Conservation (phyloP, 176 grass and related monocot genomes). For the Musa beccarii region DNA sequence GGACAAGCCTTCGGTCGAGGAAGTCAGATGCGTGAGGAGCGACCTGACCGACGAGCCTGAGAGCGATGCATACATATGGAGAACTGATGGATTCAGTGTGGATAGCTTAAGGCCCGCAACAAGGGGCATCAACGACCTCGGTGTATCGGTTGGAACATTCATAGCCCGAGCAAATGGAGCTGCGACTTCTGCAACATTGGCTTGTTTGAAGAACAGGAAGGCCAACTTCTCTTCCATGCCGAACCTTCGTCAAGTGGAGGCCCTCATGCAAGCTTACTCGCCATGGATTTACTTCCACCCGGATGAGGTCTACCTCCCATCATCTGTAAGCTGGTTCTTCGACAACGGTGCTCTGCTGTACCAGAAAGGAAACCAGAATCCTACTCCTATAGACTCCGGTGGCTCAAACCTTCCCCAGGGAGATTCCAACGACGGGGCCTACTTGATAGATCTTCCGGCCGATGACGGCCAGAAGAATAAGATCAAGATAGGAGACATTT, state of each 20-base stretch:
- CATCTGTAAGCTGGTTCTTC: too few relatives aligned
- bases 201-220: too few relatives aligned
- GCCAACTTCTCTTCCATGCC: too few relatives aligned
- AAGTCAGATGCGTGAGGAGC: conserved; percentile 40
- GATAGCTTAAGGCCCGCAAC: too few relatives aligned
- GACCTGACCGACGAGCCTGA: conserved; percentile 59
- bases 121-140: too few relatives aligned
- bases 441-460: conserved; percentile 71
- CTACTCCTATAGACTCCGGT: conserved; percentile 38
- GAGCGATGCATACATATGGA: conserved; percentile 37
- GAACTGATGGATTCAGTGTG: conserved; percentile 6
- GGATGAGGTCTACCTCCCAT: too few relatives aligned
- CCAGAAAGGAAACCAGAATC: conserved; percentile 39
- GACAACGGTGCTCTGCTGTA: conserved; percentile 41
- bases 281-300: too few relatives aligned
- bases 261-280: too few relatives aligned
- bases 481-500: conserved; percentile 59
- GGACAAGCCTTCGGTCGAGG: conserved; percentile 37
- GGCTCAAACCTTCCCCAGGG: conserved; percentile 71
- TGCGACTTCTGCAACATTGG: too few relatives aligned
- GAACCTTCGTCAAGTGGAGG: too few relatives aligned
- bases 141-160: too few relatives aligned
- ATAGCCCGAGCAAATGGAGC: too few relatives aligned
- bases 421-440: conserved; percentile 47
- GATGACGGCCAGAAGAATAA: conserved; percentile 23